phyloP scores from a whole-genome alignment of 768 basidiomycete genomes.

The Amanita subjunquillea region DNA sequence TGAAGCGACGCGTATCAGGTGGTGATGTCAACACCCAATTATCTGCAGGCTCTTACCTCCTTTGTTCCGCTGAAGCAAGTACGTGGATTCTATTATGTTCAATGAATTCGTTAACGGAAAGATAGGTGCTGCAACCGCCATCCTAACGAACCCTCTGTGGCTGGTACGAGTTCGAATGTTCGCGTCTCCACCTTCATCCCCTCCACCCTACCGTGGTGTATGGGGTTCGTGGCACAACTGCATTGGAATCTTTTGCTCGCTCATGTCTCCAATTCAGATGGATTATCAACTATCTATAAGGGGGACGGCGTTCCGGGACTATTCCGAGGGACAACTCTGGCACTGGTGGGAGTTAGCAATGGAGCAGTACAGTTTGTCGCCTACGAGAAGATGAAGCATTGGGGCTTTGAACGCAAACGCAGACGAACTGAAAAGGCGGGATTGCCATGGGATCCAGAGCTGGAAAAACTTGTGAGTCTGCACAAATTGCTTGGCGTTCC shows the following conservation, averaged over 20 bases:
- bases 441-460: slow-evolving; percentile 53
- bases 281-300: slow-evolving; percentile 57
- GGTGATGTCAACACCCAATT: slow-evolving; percentile 58
- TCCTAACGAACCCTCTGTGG: slow-evolving; percentile 97
- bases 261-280: slow-evolving; percentile 27
- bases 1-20: slow-evolving; percentile 71
- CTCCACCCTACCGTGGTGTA: slow-evolving; percentile 68
- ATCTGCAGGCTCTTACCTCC: slow-evolving; percentile 69
- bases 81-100: slow-evolving; percentile 27
- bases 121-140: slow-evolving; percentile 83
- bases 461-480: slow-evolving; percentile 75
- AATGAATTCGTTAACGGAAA: not conserved
- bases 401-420: slow-evolving; percentile 76
- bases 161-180: slow-evolving; percentile 97
- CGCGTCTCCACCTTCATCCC: slow-evolving; percentile 58
- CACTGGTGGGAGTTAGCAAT: slow-evolving; percentile 87
- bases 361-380: slow-evolving; percentile 94
- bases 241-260: not conserved
- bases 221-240: slow-evolving; percentile 43
- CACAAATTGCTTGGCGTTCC: not conserved
- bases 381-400: slow-evolving; percentile 92
- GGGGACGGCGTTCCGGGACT: slow-evolving; percentile 74
- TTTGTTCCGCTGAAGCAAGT: slow-evolving; percentile 96
- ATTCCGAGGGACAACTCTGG: slow-evolving; percentile 81
- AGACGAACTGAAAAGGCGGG: slow-evolving; percentile 52